Evolutionary conservation across 2,329 filamentous ascomycete species (phyloP).

Genomic region (Chaetothyriales sp.): DNA sequence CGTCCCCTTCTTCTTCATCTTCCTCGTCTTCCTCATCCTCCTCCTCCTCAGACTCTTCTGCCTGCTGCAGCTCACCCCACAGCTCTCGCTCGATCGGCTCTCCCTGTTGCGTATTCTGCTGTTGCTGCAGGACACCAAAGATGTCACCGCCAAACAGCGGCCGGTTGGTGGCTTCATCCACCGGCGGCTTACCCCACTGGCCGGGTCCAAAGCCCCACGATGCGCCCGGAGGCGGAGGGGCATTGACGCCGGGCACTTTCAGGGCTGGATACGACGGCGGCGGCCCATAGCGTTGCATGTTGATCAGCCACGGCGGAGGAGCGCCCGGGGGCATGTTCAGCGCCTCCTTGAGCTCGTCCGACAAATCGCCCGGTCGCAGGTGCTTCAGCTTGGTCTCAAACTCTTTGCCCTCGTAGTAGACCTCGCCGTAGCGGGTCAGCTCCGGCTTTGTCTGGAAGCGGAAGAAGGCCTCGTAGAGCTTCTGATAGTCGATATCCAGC

Average conservation of each 20-base stretch:
- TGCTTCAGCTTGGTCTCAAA: conserved; percentile 89
- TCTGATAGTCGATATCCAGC: conserved; percentile 95
- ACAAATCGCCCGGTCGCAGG: conserved; percentile 76
- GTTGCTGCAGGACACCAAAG: conserved; percentile 59
- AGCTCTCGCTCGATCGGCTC: conserved; percentile 74
- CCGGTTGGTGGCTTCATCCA: conserved; percentile 71
- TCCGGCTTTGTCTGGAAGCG: conserved; percentile 92
- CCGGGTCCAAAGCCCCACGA: conserved; percentile 92
- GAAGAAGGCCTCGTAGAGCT: conserved; percentile 97
- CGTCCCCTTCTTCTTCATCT: conserved; percentile 47
- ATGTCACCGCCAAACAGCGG: conserved; percentile 90
- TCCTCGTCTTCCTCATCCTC: conserved; percentile 59
- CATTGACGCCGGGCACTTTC: conserved; percentile 86
- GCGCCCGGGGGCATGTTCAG: conserved; percentile 85
- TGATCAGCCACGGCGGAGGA: conserved; percentile 92
- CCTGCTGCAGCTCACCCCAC: conserved; percentile 82
- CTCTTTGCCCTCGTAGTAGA: conserved; percentile 99
- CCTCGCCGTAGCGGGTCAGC: conserved; percentile 85
- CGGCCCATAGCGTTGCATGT: conserved; percentile 84
- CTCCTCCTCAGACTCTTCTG: conserved; percentile 44
- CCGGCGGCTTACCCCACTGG: conserved; percentile 88
- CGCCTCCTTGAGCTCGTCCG: conserved; percentile 77
- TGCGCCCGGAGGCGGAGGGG: conserved; percentile 74
- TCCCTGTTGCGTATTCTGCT: conserved; percentile 47
- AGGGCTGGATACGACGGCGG: conserved; percentile 91